phyloP scores from a whole-genome alignment of 805 yeast genomes.

The Candida cerambycidarum region DNA sequence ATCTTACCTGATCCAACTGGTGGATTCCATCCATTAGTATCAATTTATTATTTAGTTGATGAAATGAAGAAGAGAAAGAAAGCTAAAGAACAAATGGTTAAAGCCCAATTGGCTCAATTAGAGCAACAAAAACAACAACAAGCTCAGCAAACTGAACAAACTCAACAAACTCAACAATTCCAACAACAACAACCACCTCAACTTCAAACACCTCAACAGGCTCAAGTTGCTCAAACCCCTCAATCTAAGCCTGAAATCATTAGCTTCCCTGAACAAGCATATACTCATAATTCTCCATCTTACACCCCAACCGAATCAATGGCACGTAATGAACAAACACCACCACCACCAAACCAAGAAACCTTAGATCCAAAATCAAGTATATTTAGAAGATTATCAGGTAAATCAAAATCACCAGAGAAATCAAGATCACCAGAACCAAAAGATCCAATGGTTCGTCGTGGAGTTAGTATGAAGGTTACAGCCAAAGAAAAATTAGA shows the following conservation, averaged over 20 bases:
- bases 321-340: constrained; percentile 23
- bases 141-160: constrained; percentile 1
- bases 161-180: background rate
- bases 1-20: constrained; percentile 71
- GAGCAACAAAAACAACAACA: constrained; percentile 16
- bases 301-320: constrained; percentile 4
- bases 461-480: constrained; percentile 62
- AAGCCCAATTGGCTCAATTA: constrained; percentile 24
- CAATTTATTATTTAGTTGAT: constrained; percentile 81
- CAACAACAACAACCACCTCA: constrained; percentile 5
- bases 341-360: constrained; percentile 23
- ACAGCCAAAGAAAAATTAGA: constrained; percentile 52
- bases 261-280: constrained; percentile 41
- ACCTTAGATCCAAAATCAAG: constrained; percentile 36
- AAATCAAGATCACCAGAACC: constrained; percentile 13
- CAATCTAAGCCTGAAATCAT: constrained; percentile 14
- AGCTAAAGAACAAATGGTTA: constrained; percentile 53
- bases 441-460: constrained; percentile 50
- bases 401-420: constrained; percentile 12
- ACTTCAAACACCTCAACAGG: constrained; percentile 10
- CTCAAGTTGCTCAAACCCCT: constrained; percentile 2
- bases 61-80: constrained; percentile 76
- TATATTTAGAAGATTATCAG: constrained; percentile 35
- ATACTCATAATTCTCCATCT: constrained; percentile 21
- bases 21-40: constrained; percentile 84